A percentile compares a stretch with the other conserved stretches of the same genome.
Evolutionary conservation across 495 filamentous ascomycete species (phyloP).

Genomic region (Penicillium maclennaniae): DNA sequence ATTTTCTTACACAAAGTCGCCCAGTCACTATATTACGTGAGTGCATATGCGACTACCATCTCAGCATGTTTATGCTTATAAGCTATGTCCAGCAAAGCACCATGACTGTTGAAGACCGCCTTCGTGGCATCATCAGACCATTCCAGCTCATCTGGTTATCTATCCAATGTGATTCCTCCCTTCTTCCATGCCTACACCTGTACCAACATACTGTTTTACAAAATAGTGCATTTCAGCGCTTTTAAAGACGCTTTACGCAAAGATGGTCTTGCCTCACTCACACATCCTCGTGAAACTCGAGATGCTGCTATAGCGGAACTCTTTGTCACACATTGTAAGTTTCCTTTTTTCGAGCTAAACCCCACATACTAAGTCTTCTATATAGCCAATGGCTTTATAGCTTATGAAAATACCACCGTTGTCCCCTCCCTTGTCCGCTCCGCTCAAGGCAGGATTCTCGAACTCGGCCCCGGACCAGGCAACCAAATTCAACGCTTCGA

Average conservation of each 20-base stretch:
- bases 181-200: background rate
- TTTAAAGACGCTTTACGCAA: conserved; percentile 17
- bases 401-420: conserved; percentile 37
- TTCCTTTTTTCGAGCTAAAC: background rate
- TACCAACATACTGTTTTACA: background rate
- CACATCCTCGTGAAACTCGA: conserved; percentile 10
- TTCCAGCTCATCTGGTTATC: conserved; percentile 21
- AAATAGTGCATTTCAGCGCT: conserved; percentile 21
- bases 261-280: conserved; percentile 19
- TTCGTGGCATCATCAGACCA: conserved; percentile 16
- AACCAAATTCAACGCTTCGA: conserved; percentile 44
- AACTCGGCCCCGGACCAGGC: conserved; percentile 47
- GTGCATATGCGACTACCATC: too few relatives aligned
- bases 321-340: conserved; percentile 19
- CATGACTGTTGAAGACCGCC: conserved; percentile 10
- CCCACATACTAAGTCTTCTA: conserved; percentile 4
- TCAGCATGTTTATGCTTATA: too few relatives aligned
- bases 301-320: conserved; percentile 21
- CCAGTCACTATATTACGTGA: too few relatives aligned
- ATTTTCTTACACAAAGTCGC: too few relatives aligned
- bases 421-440: conserved; percentile 38
- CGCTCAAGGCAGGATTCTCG: conserved; percentile 41
- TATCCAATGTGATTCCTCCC: conserved; percentile 12
- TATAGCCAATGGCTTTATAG: conserved; percentile 26
- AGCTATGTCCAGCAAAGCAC: background rate